Conservation (phyloP, 441 rosid genomes). For the Aquilaria agallochum region DNA sequence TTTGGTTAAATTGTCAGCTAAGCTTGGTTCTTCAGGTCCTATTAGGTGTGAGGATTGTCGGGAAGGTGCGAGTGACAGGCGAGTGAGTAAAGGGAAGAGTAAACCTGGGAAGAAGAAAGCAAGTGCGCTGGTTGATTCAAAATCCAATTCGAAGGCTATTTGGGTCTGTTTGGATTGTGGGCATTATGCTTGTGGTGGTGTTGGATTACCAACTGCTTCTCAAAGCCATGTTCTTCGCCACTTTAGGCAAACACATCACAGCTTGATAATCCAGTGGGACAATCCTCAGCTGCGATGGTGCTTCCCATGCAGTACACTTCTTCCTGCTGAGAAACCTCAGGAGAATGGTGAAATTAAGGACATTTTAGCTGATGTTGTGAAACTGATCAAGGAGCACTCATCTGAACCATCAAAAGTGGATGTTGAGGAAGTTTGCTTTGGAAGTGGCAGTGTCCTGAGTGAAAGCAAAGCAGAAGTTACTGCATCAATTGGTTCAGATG, state of each 20-base stretch:
- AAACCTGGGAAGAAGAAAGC: constrained; percentile 67
- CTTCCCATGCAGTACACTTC: constrained; percentile 54
- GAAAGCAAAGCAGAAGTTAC: constrained; percentile 37
- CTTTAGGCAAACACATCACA: constrained; percentile 57
- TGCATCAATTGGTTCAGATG: constrained; percentile 32
- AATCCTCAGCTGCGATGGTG: constrained; percentile 87
- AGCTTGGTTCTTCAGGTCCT: constrained; percentile 42
- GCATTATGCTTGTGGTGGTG: constrained; percentile 78
- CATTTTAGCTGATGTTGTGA: constrained; percentile 46
- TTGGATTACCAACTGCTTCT: constrained; percentile 73
- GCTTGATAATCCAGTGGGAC: constrained; percentile 72
- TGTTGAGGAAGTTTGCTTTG: constrained; percentile 58
- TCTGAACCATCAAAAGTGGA: constrained; percentile 32
- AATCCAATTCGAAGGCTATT: constrained; percentile 54
- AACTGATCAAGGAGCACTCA: constrained; percentile 54
- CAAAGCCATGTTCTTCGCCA: constrained; percentile 79
- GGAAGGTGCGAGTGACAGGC: constrained; percentile 52
- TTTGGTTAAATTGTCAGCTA: constrained; percentile 50
- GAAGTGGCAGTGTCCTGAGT: constrained; percentile 48
- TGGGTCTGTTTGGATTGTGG: constrained; percentile 98
- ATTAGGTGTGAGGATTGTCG: constrained; percentile 72
- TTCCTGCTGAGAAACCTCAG: constrained; percentile 62
- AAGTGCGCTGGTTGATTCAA: constrained; percentile 33
- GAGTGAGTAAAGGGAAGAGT: constrained; percentile 61
- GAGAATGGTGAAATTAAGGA: constrained; percentile 57